Percentiles rank a stretch among this genome's conserved stretches.
Evolutionary conservation across 306 rosid species (phyloP).

Genomic region (Prunus salicina): DNA sequence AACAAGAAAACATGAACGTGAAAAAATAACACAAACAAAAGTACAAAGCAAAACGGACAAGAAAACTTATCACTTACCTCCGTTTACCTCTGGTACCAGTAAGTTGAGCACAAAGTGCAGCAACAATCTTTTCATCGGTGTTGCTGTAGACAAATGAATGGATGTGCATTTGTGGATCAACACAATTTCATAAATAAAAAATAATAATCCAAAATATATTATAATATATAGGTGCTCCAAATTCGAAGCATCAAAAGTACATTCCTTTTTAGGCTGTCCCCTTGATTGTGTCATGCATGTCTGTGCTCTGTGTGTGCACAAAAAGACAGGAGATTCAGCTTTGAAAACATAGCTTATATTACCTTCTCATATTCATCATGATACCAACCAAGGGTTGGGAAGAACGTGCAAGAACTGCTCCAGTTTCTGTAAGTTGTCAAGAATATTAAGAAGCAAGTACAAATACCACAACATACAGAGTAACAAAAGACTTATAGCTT

Average conservation of each 20-base stretch:
- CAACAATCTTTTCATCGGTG: conserved; percentile 91
- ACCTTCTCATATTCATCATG: conserved; percentile 99
- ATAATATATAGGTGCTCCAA: neutral
- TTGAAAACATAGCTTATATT: conserved; percentile 30
- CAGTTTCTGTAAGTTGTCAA: conserved; percentile 53
- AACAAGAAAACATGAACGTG: neutral
- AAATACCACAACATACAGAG: conserved; percentile 10
- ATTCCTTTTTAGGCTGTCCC: neutral
- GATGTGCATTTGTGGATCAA: conserved; percentile 1
- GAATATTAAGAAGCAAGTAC: conserved; percentile 18
- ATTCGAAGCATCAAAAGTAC: neutral
- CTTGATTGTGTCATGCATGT: neutral
- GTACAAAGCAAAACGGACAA: neutral
- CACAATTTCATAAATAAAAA: neutral
- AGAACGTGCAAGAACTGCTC: conserved; percentile 98
- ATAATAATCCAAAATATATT: neutral
- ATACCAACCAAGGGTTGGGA: conserved; percentile 97
- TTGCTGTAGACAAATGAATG: conserved; percentile 52
- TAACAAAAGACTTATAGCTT: conserved; percentile 20
- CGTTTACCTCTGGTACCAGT: conserved; percentile 40
- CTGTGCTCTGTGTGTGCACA: neutral
- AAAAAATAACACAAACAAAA: neutral
- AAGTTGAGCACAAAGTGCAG: conserved; percentile 69
- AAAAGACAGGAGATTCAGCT: neutral
- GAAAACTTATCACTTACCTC: conserved; percentile 41